Evolutionary conservation across 495 filamentous ascomycete genomes (phyloP).

Genomic region (Hyphodiscus hymeniophilus): DNA sequence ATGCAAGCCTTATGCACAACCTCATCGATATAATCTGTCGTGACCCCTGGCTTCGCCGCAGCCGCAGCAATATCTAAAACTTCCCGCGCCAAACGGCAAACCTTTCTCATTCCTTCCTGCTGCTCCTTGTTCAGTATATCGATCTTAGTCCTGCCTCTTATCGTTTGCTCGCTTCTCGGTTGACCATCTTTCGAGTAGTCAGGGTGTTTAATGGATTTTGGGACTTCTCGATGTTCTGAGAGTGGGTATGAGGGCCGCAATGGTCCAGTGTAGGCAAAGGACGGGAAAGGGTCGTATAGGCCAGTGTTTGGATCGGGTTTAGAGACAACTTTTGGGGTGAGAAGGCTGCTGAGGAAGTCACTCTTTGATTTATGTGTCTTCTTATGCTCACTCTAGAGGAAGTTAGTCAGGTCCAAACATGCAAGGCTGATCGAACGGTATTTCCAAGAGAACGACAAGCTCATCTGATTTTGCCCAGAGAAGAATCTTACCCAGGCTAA

Average conservation of each 20-base stretch:
- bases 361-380: constrained; percentile 70
- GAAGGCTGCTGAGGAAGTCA: constrained; percentile 63
- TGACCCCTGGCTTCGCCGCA: constrained; percentile 76
- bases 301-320: constrained; percentile 84
- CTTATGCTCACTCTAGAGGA: constrained; percentile 70
- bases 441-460: neutral
- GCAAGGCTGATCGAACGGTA: neutral
- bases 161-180: constrained; percentile 69
- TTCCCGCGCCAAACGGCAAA: constrained; percentile 81
- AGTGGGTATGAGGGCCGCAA: constrained; percentile 87
- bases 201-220: constrained; percentile 72
- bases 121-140: constrained; percentile 72
- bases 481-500: constrained; percentile 76
- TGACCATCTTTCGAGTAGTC: constrained; percentile 81
- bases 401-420: constrained; percentile 18
- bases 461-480: neutral
- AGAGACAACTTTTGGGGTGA: constrained; percentile 71
- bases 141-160: constrained; percentile 60
- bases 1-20: constrained; percentile 93
- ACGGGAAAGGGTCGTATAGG: constrained; percentile 82
- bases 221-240: constrained; percentile 62
- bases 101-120: constrained; percentile 75
- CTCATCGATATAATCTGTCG: constrained; percentile 94
- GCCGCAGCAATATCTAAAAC: constrained; percentile 87
- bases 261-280: constrained; percentile 70